Evolutionary conservation across 2,329 filamentous ascomycete species (phyloP), one percentile per base, ranked within the genome.

Genomic region (Helicocarpus griseus): DNA sequence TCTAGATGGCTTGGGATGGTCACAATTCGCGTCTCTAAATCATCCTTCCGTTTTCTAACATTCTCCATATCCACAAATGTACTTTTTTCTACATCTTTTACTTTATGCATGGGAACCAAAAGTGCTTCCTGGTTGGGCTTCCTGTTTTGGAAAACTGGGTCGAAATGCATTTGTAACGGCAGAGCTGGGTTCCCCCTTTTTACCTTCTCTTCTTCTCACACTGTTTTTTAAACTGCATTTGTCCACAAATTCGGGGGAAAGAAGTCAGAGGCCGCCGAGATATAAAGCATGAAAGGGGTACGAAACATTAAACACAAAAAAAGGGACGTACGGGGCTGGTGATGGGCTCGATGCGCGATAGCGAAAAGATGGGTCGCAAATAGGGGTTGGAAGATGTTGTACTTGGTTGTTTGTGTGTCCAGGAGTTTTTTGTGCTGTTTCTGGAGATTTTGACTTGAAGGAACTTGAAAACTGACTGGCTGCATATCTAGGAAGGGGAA

Each of bases 61-160:
- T n/a, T 31, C 24, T 4, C 41, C 29, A 4, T 17, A 28, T 44
- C 24, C 29, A n/a, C 3, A n/a, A n/a, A n/a, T n/a, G n/a, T n/a
- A n/a, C n/a, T n/a, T 29, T 44, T 29, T 44, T 8, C 26, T 44
- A 44, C 41, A 11, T 44, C 13, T 47, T 47, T 35, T 47, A 47
- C n/a, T 47, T 45, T 36, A 36, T 24, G 44, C 29, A 36, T 47
- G 21, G 26, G 44, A 24, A 47, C 19, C 44, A 47, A 47, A 47
- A 47, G 29, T 47, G 13, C 29, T 36, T 24, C 44, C 19, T 24
- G 13, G 29, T 35, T 36, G 19, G 17, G 31, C 29, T 36, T 36
- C 31, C 29, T 35, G 13, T 28, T 35, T 47, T n/a, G 8, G 17
- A 26, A 35, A n/a, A 45, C 28, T 21, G 11, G 19, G 44, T 35